Base-by-base conservation (phyloP, 768 basidiomycete genomes). In the Asterophora parasitica region DNA sequence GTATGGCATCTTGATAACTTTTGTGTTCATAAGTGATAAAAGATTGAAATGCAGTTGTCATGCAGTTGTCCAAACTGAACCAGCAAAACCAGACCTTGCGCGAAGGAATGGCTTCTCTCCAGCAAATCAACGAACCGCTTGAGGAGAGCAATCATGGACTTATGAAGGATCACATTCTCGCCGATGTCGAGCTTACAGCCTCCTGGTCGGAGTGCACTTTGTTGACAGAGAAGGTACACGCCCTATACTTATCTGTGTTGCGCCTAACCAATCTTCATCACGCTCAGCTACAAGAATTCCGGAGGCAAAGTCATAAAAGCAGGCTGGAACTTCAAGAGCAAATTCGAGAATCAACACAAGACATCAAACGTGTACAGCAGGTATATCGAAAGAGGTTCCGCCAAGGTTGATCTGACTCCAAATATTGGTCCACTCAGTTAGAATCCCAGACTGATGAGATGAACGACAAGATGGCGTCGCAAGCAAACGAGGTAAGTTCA, bases 1-100 rank as follows among this genome's bases (percentile, higher is more conserved):
- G 66, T 65, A 30, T 9, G 52, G 44, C 35, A 7, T 27, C 23
- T 42, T 17, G n/a, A 34, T 17, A 17, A 15, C n/a, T 15, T 30
- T n/a, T n/a, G n/a, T 2, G 31, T 32, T 19, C 16, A 33, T 33
- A 8, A 3, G 30, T 12, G 38, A 48, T 23, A 38, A 20, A 30
- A 30, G 28, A 30, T 30, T 10, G 10, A 12, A 16, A 4, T 27
- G 32, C 42, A 54, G 49, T 44, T 41, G 31, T 44, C 38, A 7
- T n/a, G n/a, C n/a, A n/a, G n/a, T n/a, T n/a, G n/a, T n/a, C n/a
- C n/a, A 26, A 16, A 16, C 45, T 34, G 36, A 35, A 19, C 15
- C 17, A 46, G 10, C 42, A 35, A 30, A 44, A 45, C 30, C 33
- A 26, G 27, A 15, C 16, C 20, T 44, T 49, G 16, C 9, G 45